A percentile compares a stretch with the other conserved stretches of the same genome.
Evolutionary conservation across 2,329 filamentous ascomycete species (phyloP).

Genomic region (Thielaviopsis euricoi): DNA sequence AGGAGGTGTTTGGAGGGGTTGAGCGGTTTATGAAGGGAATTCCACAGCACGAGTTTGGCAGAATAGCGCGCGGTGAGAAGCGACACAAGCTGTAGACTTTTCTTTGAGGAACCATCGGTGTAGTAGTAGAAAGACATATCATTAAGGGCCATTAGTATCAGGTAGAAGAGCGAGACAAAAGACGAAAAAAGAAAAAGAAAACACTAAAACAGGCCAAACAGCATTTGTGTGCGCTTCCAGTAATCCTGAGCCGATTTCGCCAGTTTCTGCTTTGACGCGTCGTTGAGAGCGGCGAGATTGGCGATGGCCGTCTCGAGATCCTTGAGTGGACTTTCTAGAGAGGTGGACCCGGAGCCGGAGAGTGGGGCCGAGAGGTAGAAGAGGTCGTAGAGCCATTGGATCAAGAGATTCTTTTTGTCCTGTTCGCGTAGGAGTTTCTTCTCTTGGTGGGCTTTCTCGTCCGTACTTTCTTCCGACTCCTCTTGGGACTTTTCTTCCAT

Average conservation of each 20-base stretch:
- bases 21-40: constrained; percentile 64
- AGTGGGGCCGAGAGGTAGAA: constrained; percentile 32
- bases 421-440: not conserved
- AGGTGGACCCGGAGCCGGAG: constrained; percentile 16
- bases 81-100: constrained; percentile 84
- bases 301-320: constrained; percentile 30
- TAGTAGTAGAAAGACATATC: not conserved
- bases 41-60: constrained; percentile 78
- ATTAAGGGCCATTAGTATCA: not conserved
- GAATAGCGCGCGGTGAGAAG: constrained; percentile 76
- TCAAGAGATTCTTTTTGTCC: constrained; percentile 26
- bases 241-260: constrained; percentile 54
- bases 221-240: constrained; percentile 63
- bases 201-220: constrained; percentile 62
- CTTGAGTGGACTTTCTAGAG: constrained; percentile 21
- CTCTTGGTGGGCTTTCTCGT: constrained; percentile 1
- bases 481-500: constrained; percentile 11
- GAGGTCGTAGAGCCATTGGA: constrained; percentile 47
- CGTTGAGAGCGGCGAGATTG: constrained; percentile 29
- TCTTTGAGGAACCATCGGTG: no score
- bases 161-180: not conserved
- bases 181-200: not conserved
- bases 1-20: constrained; percentile 74
- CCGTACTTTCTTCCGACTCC: not conserved
- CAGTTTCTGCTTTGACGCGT: constrained; percentile 22